Evolutionary conservation across 129 eudicot species (phyloP).

Genomic region (Sambucus nigra): DNA sequence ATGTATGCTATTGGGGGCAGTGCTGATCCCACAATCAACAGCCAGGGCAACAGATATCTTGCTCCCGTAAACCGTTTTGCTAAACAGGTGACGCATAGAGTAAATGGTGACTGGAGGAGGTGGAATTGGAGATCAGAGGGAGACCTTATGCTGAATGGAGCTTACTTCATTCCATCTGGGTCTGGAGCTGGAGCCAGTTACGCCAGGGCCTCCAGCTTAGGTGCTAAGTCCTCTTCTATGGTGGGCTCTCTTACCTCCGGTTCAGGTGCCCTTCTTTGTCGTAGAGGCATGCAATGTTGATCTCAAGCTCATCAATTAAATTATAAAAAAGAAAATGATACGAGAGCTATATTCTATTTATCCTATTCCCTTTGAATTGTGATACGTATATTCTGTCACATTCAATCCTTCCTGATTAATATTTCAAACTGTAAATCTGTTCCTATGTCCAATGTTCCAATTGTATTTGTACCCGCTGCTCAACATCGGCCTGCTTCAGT

Average conservation of each 20-base stretch:
- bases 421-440: constrained; percentile 31
- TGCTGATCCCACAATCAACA: constrained; percentile 82
- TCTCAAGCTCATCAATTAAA: neutral
- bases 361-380: constrained; percentile 12
- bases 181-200: constrained; percentile 72
- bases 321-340: neutral
- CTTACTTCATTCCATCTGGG: constrained; percentile 77
- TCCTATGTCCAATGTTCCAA: neutral
- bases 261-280: constrained; percentile 77
- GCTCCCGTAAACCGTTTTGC: constrained; percentile 68
- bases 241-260: constrained; percentile 74
- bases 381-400: constrained; percentile 3
- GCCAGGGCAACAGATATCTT: constrained; percentile 84
- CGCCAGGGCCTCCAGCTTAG: constrained; percentile 83
- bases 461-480: constrained; percentile 19
- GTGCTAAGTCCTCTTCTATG: constrained; percentile 75
- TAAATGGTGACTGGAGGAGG: constrained; percentile 45
- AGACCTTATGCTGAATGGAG: constrained; percentile 78
- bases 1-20: constrained; percentile 96
- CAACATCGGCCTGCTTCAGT: constrained; percentile 51
- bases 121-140: constrained; percentile 98
- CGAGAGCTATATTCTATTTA: constrained; percentile 19
- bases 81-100: constrained; percentile 90
- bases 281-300: constrained; percentile 53
- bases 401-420: constrained; percentile 13